These are phyloP conservation scores for Boletus sp. DNA, from an alignment of 768 basidiomycete species.

Conservation along the genomic window DNA sequence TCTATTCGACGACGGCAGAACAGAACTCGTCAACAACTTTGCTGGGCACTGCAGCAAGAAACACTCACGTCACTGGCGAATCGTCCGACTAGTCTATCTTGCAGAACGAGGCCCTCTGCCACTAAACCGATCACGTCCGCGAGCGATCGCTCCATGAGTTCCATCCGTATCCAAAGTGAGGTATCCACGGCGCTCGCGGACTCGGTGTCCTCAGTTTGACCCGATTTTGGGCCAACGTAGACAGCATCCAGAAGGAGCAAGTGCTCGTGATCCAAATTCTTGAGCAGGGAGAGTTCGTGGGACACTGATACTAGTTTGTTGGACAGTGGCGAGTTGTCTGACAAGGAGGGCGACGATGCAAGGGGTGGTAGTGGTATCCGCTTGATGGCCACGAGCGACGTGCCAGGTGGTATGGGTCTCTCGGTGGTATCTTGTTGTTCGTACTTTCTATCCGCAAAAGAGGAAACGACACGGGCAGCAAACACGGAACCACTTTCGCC, in stretches of 20 bases:
- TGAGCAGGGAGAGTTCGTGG: slow-evolving; percentile 61
- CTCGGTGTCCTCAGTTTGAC: slow-evolving; percentile 30
- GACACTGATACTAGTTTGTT: slow-evolving; percentile 64
- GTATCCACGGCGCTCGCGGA: slow-evolving; percentile 38
- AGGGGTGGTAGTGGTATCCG: slow-evolving; percentile 56
- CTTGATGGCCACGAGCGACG: slow-evolving; percentile 73
- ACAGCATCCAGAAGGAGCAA: slow-evolving; percentile 66
- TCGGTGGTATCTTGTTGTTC: slow-evolving; percentile 14
- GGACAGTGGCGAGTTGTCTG: slow-evolving; percentile 38
- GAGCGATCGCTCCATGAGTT: slow-evolving; percentile 84
- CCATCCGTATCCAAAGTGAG: slow-evolving; percentile 85
- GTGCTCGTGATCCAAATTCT: slow-evolving; percentile 56
- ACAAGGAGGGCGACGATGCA: slow-evolving; percentile 17
- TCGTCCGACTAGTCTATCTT: slow-evolving; percentile 68
- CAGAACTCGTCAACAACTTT: not conserved
- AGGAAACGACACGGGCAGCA: slow-evolving; percentile 35
- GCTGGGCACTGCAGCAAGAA: not conserved
- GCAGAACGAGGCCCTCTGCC: slow-evolving; percentile 57
- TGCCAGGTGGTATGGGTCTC: slow-evolving; percentile 25
- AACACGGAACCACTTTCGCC: slow-evolving; percentile 79
- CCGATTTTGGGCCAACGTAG: slow-evolving; percentile 53
- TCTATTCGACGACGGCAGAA: slow-evolving; percentile 38
- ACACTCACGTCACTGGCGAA: slow-evolving; percentile 74
- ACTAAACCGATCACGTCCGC: slow-evolving; percentile 75
- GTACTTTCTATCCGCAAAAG: slow-evolving; percentile 9